Conservation (phyloP, 1,284 basidiomycete genomes). For the Cryptococcus amylolentus region DNA sequence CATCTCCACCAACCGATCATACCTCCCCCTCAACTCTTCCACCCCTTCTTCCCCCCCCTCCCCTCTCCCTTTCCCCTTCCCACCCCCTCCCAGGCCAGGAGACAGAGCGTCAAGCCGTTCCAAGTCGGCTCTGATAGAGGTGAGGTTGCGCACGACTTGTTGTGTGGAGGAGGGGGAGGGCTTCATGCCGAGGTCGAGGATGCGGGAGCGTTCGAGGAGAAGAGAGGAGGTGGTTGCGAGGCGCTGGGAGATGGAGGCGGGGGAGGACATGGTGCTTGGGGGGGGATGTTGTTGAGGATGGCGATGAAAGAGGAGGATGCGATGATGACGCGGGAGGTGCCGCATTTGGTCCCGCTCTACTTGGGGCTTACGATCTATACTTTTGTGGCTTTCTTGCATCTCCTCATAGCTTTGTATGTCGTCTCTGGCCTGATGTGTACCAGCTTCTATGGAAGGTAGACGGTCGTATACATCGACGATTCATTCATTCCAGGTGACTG, state of each 20-base stretch:
- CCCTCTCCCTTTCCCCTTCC: conserved; percentile 6
- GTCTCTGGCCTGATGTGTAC: too few relatives aligned
- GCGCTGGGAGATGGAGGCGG: conserved; percentile 34
- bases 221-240: conserved; percentile 45
- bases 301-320: not conserved
- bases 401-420: too few relatives aligned
- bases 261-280: conserved; percentile 12
- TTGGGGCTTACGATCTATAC: too few relatives aligned
- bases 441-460: too few relatives aligned
- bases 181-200: conserved; percentile 43
- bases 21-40: conserved; percentile 31
- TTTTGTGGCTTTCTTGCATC: too few relatives aligned
- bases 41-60: conserved; percentile 15
- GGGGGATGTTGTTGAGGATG: not conserved
- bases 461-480: too few relatives aligned
- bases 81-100: conserved; percentile 13
- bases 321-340: not conserved
- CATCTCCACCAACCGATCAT: conserved; percentile 44
- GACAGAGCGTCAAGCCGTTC: conserved; percentile 24
- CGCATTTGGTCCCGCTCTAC: not conserved
- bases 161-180: conserved; percentile 39
- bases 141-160: conserved; percentile 42
- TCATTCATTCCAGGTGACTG: too few relatives aligned
- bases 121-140: conserved; percentile 32
- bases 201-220: conserved; percentile 46